Conservation (phyloP, 2,329 filamentous ascomycete species). For the Ophiostoma ips region DNA sequence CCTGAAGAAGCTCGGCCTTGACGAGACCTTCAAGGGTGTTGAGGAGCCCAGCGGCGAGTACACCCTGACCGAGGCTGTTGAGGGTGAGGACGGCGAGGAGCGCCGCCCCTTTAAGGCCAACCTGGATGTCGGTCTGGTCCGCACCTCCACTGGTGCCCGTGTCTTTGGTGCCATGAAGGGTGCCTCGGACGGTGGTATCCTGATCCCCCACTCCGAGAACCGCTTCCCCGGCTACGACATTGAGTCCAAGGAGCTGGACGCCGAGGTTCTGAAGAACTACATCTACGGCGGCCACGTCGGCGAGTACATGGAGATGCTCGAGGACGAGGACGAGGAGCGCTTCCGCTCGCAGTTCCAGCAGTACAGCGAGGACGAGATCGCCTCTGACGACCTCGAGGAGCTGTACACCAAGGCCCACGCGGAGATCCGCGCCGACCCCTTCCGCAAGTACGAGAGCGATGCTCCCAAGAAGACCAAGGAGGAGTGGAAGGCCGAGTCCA, state of each 20-base stretch:
- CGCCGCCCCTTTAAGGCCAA: slow-evolving; percentile 98
- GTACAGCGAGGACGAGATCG: slow-evolving; percentile 94
- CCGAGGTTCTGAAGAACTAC: slow-evolving; percentile 96
- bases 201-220: slow-evolving; percentile 97
- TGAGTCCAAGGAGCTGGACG: slow-evolving; percentile 93
- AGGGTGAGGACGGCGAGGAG: slow-evolving; percentile 69
- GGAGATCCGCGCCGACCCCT: slow-evolving; percentile 94
- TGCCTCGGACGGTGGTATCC: slow-evolving; percentile 93
- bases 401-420: slow-evolving; percentile 90
- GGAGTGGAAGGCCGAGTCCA: slow-evolving; percentile 87
- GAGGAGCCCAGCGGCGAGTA: slow-evolving; percentile 96
- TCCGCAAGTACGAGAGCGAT: slow-evolving; percentile 71
- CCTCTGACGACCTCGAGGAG: slow-evolving; percentile 95
- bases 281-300: slow-evolving; percentile 97
- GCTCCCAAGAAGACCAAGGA: slow-evolving; percentile 92
- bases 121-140: slow-evolving; percentile 94
- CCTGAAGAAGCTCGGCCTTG: slow-evolving; percentile 91
- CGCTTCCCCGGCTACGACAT: slow-evolving; percentile 98
- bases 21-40: slow-evolving; percentile 85
- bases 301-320: slow-evolving; percentile 99
- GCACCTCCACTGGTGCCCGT: slow-evolving; percentile 96
- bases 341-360: slow-evolving; percentile 97
- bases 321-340: slow-evolving; percentile 99
- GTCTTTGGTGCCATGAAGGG: slow-evolving; percentile 99
- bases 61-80: slow-evolving; percentile 85